Percentiles rank a stretch among this genome's conserved stretches.
These are phyloP conservation scores for Beauveria varroae DNA, from an alignment of 2,329 filamentous ascomycete genomes.

Conservation along the genomic window DNA sequence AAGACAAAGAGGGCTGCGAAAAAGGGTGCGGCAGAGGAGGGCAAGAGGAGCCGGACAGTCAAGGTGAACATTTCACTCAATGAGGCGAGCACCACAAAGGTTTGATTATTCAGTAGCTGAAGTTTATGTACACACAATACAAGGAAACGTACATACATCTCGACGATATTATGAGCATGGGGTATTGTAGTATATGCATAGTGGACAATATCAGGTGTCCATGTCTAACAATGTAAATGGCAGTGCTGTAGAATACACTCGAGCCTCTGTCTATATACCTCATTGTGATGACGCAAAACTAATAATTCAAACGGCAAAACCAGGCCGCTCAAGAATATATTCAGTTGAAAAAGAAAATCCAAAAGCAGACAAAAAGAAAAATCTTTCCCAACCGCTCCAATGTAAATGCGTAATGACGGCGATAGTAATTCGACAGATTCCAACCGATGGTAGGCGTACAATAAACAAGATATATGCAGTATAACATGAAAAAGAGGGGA, in stretches of 20 bases:
- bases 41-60: slow-evolving; percentile 3
- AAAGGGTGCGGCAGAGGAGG: slow-evolving; percentile 1
- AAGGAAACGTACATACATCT: background rate
- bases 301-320: background rate
- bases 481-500: background rate
- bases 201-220: background rate
- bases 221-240: background rate
- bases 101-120: background rate
- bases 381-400: background rate
- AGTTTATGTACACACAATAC: too few species aligned
- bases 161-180: too few species aligned
- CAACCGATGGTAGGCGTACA: background rate
- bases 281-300: background rate
- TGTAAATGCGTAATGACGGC: background rate
- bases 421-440: background rate
- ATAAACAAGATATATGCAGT: background rate
- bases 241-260: background rate
- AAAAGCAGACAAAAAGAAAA: background rate
- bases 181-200: too few species aligned
- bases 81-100: slow-evolving; percentile 11
- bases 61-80: slow-evolving; percentile 13
- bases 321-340: slow-evolving; percentile 2
- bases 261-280: background rate
- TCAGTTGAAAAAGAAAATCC: background rate
- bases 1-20: background rate